These are phyloP conservation scores for Ustilago tritici DNA, from an alignment of 1,284 basidiomycete species.

Conservation along the genomic window DNA sequence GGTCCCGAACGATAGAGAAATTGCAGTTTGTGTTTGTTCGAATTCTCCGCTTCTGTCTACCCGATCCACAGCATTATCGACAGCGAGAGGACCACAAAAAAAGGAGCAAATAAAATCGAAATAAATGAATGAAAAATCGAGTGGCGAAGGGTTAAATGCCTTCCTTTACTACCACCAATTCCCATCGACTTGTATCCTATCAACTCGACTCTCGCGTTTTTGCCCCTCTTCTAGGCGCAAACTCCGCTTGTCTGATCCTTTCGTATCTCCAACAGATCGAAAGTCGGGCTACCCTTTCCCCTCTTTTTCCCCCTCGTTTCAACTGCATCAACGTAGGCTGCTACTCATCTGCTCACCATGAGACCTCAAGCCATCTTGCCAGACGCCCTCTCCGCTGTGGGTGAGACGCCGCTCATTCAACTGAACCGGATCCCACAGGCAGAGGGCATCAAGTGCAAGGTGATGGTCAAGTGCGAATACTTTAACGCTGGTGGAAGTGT, in stretches of 20 bases:
- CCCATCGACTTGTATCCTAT: not conserved
- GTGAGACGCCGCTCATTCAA: constrained; percentile 88
- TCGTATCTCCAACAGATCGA: constrained; percentile 57
- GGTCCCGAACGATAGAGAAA: not conserved
- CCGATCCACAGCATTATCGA: constrained; percentile 1
- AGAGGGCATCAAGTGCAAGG: constrained; percentile 87
- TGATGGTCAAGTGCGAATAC: constrained; percentile 91
- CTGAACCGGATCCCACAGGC: constrained; percentile 82
- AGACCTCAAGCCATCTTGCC: constrained; percentile 56
- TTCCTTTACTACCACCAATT: constrained; percentile 27
- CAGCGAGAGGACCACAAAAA: not conserved
- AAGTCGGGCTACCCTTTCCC: constrained; percentile 33
- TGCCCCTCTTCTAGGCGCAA: constrained; percentile 42
- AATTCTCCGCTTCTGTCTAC: too few relatives aligned
- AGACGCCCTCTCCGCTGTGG: constrained; percentile 82
- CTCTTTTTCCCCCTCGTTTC: not conserved
- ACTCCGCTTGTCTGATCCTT: constrained; percentile 42
- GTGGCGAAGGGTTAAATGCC: too few relatives aligned
- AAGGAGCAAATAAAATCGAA: not conserved
- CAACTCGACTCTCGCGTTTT: constrained; percentile 6
- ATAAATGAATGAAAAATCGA: too few relatives aligned
- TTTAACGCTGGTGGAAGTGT: constrained; percentile 92
- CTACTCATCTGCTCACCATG: constrained; percentile 21
- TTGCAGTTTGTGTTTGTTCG: too few relatives aligned
- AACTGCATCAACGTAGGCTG: not conserved